These are phyloP conservation scores for Flagelloscypha sp. DNA, from an alignment of 768 basidiomycete genomes.

Conservation along the genomic window DNA sequence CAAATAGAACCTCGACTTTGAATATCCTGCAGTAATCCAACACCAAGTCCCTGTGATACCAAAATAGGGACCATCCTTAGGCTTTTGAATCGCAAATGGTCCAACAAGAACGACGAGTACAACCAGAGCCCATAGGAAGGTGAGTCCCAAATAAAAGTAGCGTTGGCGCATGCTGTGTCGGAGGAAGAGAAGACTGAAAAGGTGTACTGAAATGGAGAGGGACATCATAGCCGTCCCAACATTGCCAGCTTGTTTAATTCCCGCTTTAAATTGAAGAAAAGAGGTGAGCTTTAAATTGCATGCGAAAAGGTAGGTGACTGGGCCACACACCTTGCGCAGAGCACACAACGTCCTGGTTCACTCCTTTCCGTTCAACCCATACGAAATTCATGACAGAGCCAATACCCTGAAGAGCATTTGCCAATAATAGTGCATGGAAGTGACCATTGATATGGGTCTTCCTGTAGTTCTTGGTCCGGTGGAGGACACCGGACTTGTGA, in stretches of 20 bases:
- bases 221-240: conserved; percentile 35
- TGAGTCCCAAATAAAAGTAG: conserved; percentile 20
- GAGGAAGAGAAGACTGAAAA: conserved; percentile 31
- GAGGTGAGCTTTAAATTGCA: no score
- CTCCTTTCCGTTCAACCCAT: conserved; percentile 18
- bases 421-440: conserved; percentile 19
- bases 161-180: conserved; percentile 16
- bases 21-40: conserved; percentile 37
- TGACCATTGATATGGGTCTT: conserved; percentile 21
- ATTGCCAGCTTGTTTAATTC: conserved; percentile 34
- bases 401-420: conserved; percentile 20
- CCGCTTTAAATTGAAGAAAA: conserved; percentile 14
- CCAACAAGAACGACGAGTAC: conserved; percentile 27
- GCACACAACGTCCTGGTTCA: conserved; percentile 14
- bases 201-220: conserved; percentile 15
- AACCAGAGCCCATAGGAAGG: conserved; percentile 28
- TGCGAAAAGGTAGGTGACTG: not conserved
- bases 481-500: no score
- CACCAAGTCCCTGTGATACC: conserved; percentile 40
- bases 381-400: conserved; percentile 19
- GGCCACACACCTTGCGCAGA: conserved; percentile 20
- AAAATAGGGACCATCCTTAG: conserved; percentile 31
- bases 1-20: conserved; percentile 26
- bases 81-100: conserved; percentile 25
- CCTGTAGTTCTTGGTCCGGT: conserved; percentile 13